Evolutionary conservation across 768 basidiomycete species (phyloP), one percentile per base, ranked within the genome.

Genomic region (Boletus rex-veris): DNA sequence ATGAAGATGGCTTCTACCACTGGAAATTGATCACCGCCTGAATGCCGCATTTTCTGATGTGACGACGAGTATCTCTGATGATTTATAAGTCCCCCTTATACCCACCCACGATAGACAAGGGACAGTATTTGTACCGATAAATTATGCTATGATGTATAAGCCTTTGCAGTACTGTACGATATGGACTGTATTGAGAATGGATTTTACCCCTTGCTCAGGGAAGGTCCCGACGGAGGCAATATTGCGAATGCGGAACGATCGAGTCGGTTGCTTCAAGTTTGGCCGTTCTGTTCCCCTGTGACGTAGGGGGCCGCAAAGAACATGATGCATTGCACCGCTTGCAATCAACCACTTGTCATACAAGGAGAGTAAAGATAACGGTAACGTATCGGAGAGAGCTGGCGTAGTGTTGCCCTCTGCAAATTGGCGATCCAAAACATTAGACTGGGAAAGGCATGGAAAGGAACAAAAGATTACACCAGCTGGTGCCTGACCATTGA

Each of bases 1-100:
- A 72, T 3, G 61, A 63, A 21, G 69, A 71, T 28, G 69, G 69
- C 1, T 65, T 61, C 42, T 62, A 55, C 33, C 66, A 69, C 26
- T 70, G 69, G 68, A 65, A 36, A 45, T 41, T 70, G 39, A 58
- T 72, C 46, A 67, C 70, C 1, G 53, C 44, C 7, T 60, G 39
- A 50, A 48, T 14, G 7, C 30, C 11, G 2, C 7, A 12, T 18
- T 28, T 15, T n/a, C 37, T 38, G n/a, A 45, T 38, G n/a, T 38
- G n/a, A 45, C 12, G 30, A 21, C n/a, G 16, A 35, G 6, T 11
- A 37, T 53, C 10, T 47, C 18, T 21, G 19, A 15, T 48, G 10
- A 33, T 16, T 30, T 15, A n/a, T 35, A n/a, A 28, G 26, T 18
- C 15, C 33, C 38, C n/a, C 5, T n/a, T 52, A 52, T 63, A 52